Conservation (phyloP, 2,329 filamentous ascomycete species). For the Ascochyta rabiei region DNA sequence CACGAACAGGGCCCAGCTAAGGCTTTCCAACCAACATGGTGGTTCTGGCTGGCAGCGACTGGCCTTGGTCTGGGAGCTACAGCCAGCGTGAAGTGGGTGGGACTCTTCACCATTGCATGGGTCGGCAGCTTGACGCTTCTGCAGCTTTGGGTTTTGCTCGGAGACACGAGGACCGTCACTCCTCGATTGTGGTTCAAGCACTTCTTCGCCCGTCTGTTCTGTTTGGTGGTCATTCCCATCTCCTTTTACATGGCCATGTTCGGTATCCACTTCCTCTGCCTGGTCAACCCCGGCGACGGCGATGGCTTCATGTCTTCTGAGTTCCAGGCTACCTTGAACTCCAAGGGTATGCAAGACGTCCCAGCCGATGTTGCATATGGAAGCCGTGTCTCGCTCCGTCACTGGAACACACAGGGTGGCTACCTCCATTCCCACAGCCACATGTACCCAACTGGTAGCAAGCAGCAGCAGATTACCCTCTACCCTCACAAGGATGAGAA, state of each 20-base stretch:
- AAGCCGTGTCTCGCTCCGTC: conserved; percentile 82
- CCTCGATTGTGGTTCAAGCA: conserved; percentile 90
- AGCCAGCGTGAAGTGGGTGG: conserved; percentile 97
- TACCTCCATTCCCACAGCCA: conserved; percentile 96
- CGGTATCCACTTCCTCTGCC: conserved; percentile 90
- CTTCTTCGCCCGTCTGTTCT: conserved; percentile 88
- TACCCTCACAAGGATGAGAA: conserved; percentile 99
- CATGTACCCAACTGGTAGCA: conserved; percentile 97
- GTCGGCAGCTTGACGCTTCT: conserved; percentile 87
- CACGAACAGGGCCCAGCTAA: conserved; percentile 89
- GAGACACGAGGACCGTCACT: conserved; percentile 84
- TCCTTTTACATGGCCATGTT: conserved; percentile 98
- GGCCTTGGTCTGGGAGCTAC: conserved; percentile 89
- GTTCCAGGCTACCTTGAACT: conserved; percentile 96
- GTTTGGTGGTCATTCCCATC: conserved; percentile 84
- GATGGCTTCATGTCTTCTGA: conserved; percentile 99
- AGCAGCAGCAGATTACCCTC: conserved; percentile 97
- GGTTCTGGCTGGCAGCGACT: conserved; percentile 93
- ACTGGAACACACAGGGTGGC: conserved; percentile 96
- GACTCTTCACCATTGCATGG: conserved; percentile 98
- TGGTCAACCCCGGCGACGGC: conserved; percentile 93
- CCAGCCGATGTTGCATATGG: conserved; percentile 90
- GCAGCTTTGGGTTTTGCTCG: conserved; percentile 94
- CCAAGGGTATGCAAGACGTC: conserved; percentile 94
- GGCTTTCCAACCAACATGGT: conserved; percentile 90